Conservation (phyloP, 176 grass and related monocot species). For the Dactylis glomerata region DNA sequence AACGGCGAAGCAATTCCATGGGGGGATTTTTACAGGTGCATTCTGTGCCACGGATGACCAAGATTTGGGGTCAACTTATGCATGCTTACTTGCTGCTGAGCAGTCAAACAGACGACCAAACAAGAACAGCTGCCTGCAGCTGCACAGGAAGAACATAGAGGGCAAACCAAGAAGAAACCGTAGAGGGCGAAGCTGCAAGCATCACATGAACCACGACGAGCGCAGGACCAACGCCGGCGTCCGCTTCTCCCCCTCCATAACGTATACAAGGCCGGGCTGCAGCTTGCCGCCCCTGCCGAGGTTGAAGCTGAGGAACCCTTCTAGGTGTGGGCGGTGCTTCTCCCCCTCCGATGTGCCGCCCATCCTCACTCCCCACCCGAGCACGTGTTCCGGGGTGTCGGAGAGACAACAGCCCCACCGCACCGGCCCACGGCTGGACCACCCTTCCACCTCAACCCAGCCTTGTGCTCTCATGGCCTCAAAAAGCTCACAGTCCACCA, state of each 20-base stretch:
- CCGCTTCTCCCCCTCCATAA: slow-evolving; percentile 36
- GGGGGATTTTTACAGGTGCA: not conserved
- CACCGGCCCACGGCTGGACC: slow-evolving; percentile 18
- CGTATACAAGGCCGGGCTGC: slow-evolving; percentile 63
- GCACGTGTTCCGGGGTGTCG: slow-evolving; percentile 55
- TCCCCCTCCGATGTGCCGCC: slow-evolving; percentile 41
- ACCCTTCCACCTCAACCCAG: slow-evolving; percentile 65
- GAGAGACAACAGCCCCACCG: slow-evolving; percentile 55
- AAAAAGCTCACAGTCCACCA: slow-evolving; percentile 60
- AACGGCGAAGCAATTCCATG: not conserved
- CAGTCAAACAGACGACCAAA: not conserved
- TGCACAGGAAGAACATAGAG: not conserved
- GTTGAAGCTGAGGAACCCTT: slow-evolving; percentile 74
- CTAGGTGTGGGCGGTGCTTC: slow-evolving; percentile 34
- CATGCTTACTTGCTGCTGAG: slow-evolving; percentile 7
- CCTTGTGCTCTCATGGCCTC: slow-evolving; percentile 52
- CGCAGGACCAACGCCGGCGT: slow-evolving; percentile 52
- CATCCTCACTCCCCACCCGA: slow-evolving; percentile 66
- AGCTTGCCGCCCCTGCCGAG: slow-evolving; percentile 64
- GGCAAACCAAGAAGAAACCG: not conserved
- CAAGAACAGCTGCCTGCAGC: not conserved
- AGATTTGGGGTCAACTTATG: not conserved
- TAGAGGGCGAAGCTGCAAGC: not conserved
- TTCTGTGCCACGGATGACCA: not conserved
- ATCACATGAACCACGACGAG: slow-evolving; percentile 73